phyloP scores from a whole-genome alignment of 192 early-diverging fungal species.

The Entomortierella lignicola region DNA sequence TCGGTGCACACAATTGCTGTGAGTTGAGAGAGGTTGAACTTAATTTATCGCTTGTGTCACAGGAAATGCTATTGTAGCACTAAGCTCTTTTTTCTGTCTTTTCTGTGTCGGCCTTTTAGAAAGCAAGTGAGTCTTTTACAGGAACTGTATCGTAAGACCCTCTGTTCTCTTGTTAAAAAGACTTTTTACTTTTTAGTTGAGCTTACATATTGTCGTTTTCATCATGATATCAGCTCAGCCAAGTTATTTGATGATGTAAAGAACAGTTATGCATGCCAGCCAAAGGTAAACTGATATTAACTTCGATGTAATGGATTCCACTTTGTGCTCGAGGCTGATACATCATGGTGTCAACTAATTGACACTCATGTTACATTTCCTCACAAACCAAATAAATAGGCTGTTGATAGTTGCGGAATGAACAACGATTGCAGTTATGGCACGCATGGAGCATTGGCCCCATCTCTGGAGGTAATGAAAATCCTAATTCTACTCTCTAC shows the following conservation, averaged over 20 bases:
- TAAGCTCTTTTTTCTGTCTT: no score
- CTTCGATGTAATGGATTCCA: no score
- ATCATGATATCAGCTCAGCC: constrained; percentile 3
- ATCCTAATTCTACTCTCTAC: neutral
- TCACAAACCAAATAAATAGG: no score
- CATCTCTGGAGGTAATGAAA: constrained; percentile 24
- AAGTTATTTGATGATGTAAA: constrained; percentile 15
- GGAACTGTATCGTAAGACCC: constrained; percentile 7
- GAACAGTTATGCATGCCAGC: neutral
- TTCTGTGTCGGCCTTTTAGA: constrained; percentile 2
- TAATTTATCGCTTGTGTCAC: no score
- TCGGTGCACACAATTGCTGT: constrained; percentile 22
- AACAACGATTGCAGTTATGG: neutral
- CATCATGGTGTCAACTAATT: neutral
- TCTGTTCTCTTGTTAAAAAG: no score
- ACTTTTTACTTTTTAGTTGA: no score
- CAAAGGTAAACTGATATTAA: neutral
- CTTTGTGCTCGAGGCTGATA: neutral
- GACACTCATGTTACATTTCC: no score
- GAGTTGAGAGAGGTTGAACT: no score
- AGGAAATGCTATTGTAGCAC: no score
- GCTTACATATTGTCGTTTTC: neutral
- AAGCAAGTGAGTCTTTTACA: constrained; percentile 13
- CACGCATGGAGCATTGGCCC: constrained; percentile 14
- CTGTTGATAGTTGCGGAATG: no score